Base-by-base conservation (phyloP, 345 rosid genomes). In the Raphanus sativus region DNA sequence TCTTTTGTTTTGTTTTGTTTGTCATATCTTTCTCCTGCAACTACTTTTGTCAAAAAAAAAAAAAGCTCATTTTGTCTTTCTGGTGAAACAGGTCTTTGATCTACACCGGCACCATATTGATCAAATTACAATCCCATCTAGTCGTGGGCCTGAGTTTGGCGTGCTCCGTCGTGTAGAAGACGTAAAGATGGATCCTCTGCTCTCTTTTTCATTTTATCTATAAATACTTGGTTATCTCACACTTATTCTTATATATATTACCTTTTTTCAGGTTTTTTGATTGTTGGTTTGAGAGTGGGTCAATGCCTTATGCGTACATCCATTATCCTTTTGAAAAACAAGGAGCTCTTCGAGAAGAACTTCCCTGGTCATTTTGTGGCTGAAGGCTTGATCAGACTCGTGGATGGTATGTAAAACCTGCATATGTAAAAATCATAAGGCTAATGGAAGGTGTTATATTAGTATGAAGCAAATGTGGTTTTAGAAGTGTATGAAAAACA, bases 211-310 rank as follows among this genome's bases (percentile, higher is more conserved):
- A 40, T 5, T 71, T 67, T 21, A 68, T 59, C 26, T 33, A 34
- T 54, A 25, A n/a, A 59, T 70, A 28, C 61, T 2, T 56, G 73
- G 34, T 71, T 59, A 52, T 60, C 34, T 45, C 16, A 24, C 70
- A 45, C 65, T 50, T 36, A 61, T 11, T 5, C 61, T 40, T 69
- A 40, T 38, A 28, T 21, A 21, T 68, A 54, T 38, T 40, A 38
- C 7, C 54, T 8, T 38, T 38, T 38, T 40, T 74, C 90, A 95
- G 99, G 99, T 95, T 62, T 93, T n/a, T 93, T 71, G 99, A 95
- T 88, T 95, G 99, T 80, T 95, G 99, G 99, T 95, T 95, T 82
- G 99, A 95, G 82, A 95, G 99, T 78, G 99, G 99, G 26, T 95
- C 99, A 63, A 95, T 95, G 99, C 99, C 99, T 62, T 95, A 90